phyloP scores from a whole-genome alignment of 768 basidiomycete species.

The Collybia sp. region DNA sequence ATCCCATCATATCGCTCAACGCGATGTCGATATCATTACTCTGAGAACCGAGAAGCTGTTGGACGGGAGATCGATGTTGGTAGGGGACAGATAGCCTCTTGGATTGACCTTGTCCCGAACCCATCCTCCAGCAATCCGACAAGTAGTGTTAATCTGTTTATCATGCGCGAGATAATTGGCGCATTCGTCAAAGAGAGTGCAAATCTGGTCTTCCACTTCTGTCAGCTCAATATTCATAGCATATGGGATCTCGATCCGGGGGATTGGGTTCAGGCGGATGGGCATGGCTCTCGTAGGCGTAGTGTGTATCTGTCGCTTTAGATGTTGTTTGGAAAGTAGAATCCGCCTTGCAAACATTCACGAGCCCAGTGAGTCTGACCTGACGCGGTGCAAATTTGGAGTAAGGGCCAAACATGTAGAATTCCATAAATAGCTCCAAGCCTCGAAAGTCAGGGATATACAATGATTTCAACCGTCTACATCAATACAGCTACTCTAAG shows the following conservation, averaged over 20 bases:
- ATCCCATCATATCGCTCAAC: conserved; percentile 83
- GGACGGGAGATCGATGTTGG: conserved; percentile 5
- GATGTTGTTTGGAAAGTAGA: background rate
- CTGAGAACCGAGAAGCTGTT: conserved; percentile 71
- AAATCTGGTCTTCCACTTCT: conserved; percentile 63
- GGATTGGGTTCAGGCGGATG: conserved; percentile 3
- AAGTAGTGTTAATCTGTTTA: conserved; percentile 53
- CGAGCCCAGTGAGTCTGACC: too few relatives aligned
- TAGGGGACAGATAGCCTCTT: background rate
- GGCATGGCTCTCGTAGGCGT: background rate
- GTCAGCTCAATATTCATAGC: conserved; percentile 51
- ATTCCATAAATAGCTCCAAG: too few relatives aligned
- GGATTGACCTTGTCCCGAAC: conserved; percentile 88
- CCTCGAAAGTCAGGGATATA: too few relatives aligned
- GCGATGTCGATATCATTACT: conserved; percentile 96
- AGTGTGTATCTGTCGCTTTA: background rate
- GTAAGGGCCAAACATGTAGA: too few relatives aligned
- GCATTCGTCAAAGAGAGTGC: conserved; percentile 78
- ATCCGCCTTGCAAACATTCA: too few relatives aligned
- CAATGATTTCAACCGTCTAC: too few relatives aligned
- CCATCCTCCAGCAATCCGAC: conserved; percentile 97
- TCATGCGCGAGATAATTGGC: conserved; percentile 48
- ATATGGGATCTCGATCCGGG: conserved; percentile 14
- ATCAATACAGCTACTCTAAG: too few relatives aligned
- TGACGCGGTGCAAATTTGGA: too few relatives aligned